Base-by-base conservation (phyloP, 768 basidiomycete genomes). In the Tulasnella sp. region DNA sequence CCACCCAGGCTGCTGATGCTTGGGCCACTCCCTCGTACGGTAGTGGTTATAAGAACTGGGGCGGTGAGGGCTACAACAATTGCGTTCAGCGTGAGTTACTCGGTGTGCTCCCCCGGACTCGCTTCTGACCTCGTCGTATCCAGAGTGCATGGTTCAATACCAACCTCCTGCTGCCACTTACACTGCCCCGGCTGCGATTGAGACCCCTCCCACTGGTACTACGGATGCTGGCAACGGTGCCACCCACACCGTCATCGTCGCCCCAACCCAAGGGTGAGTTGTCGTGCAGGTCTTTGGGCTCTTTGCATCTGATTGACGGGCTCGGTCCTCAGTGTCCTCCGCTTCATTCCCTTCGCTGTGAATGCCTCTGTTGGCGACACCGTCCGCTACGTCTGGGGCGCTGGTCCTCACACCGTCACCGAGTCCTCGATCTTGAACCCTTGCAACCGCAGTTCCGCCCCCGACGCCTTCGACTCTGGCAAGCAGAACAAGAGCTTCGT, bases 351-450 rank as follows among this genome's bases (percentile, higher is more conserved):
- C 32, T 85, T 84, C 69, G 79, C 80, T 23, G 68, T 82, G 61
- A 84, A 86, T 65, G 85, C 83, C 4, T 79, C 82, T 31, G 77
- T 82, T 59, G 86, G 86, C 54, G 85, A 87, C 69, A 85, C 82
- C 63, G 68, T 89, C 70, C 71, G 74, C 66, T 88, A 81, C 73
- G 73, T 81, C 69, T 90, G 86, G 86, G 76, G 77, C 55, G 85
- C 83, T 51, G 78, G 83, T 72, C 78, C 77, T 65, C 86, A 87
- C 74, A 88, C 85, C 31, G 87, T 88, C 64, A 89, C 87, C 63
- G 84, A 87, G 73, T 79, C 79, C 15, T 85, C 84, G 0, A 65
- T 72, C 43, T 74, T 86, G 58, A 65, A 70, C 3, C 75, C 80
- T 59, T 90, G 87, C 78, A 89, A 89, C 78, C 80, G 80, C 71